Evolutionary conservation across 805 yeast genomes (phyloP).

Genomic region (Candida dajiaensis): DNA sequence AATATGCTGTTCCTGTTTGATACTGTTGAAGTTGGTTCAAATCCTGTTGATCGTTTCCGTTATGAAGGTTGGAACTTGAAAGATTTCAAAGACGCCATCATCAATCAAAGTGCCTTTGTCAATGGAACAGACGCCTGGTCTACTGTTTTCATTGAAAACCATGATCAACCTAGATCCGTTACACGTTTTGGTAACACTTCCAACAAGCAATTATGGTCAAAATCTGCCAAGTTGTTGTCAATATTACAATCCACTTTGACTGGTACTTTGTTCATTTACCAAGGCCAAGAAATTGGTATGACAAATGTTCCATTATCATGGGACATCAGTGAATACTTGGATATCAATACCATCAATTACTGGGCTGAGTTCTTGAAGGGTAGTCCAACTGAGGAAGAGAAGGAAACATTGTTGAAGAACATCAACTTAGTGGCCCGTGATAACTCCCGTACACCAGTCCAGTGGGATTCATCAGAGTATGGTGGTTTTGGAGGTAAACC

Average conservation of each 20-base stretch:
- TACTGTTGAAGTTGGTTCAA: slow-evolving; percentile 33
- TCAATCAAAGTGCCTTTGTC: slow-evolving; percentile 31
- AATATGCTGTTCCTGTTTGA: slow-evolving; percentile 35
- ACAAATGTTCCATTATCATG: slow-evolving; percentile 38
- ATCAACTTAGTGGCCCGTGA: slow-evolving; percentile 41
- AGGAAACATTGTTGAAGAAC: slow-evolving; percentile 27
- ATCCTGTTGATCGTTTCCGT: slow-evolving; percentile 30
- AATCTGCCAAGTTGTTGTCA: slow-evolving; percentile 44
- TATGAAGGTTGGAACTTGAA: slow-evolving; percentile 28
- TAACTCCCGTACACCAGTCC: slow-evolving; percentile 51
- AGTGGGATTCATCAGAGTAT: slow-evolving; percentile 40
- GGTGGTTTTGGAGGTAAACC: slow-evolving; percentile 46
- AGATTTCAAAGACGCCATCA: slow-evolving; percentile 37
- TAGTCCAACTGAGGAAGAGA: slow-evolving; percentile 22
- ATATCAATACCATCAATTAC: slow-evolving; percentile 41
- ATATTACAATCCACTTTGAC: slow-evolving; percentile 40
- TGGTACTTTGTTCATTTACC: slow-evolving; percentile 52
- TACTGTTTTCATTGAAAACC: slow-evolving; percentile 50
- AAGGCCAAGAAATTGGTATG: slow-evolving; percentile 59
- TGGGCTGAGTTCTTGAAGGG: slow-evolving; percentile 28
- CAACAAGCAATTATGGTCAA: slow-evolving; percentile 25
- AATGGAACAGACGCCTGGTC: slow-evolving; percentile 53
- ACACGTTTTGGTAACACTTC: slow-evolving; percentile 45
- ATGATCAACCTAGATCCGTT: slow-evolving; percentile 51
- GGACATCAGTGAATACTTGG: slow-evolving; percentile 45